Percentiles rank a stretch among this genome's conserved stretches.
These are phyloP conservation scores for Thermochaetoides thermophila DNA, from an alignment of 495 filamentous ascomycete genomes.

Conservation along the genomic window DNA sequence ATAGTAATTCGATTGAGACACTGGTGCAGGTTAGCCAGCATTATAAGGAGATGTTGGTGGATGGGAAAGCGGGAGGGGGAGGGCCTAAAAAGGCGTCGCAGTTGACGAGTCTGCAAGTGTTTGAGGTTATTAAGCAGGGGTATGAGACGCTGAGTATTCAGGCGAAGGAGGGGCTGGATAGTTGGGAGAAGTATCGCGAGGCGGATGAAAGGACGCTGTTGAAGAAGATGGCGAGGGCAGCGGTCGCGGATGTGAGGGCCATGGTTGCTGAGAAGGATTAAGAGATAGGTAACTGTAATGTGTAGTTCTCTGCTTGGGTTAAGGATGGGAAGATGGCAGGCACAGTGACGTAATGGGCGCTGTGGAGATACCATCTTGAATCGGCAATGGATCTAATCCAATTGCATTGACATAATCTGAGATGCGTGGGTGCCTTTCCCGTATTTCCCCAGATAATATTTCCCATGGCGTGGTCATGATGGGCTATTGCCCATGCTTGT, in stretches of 20 bases:
- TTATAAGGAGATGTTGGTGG: slow-evolving; percentile 69
- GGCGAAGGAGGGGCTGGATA: slow-evolving; percentile 65
- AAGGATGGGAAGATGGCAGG: too few relatives aligned
- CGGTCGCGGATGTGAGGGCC: slow-evolving; percentile 49
- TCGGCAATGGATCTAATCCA: too few relatives aligned
- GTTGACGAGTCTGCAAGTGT: slow-evolving; percentile 70
- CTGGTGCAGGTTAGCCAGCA: slow-evolving; percentile 74
- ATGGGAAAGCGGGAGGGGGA: slow-evolving; percentile 29
- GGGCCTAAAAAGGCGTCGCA: slow-evolving; percentile 37
- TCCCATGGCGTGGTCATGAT: too few relatives aligned
- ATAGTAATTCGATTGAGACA: slow-evolving; percentile 59
- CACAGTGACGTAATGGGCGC: background rate
- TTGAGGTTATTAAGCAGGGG: slow-evolving; percentile 83
- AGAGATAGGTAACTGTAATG: too few relatives aligned
- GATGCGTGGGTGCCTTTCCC: too few relatives aligned
- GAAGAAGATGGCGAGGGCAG: slow-evolving; percentile 72
- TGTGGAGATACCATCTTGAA: background rate
- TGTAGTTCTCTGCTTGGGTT: too few relatives aligned
- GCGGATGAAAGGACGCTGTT: slow-evolving; percentile 62
- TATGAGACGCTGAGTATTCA: slow-evolving; percentile 88
- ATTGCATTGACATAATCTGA: too few relatives aligned
- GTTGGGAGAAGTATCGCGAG: slow-evolving; percentile 63
- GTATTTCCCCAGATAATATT: too few relatives aligned
- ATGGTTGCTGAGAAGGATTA: slow-evolving; percentile 22
- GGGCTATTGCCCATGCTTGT: too few relatives aligned